Conservation (phyloP, 2,329 filamentous ascomycete species). For the Pseudogymnoascus sp. region DNA sequence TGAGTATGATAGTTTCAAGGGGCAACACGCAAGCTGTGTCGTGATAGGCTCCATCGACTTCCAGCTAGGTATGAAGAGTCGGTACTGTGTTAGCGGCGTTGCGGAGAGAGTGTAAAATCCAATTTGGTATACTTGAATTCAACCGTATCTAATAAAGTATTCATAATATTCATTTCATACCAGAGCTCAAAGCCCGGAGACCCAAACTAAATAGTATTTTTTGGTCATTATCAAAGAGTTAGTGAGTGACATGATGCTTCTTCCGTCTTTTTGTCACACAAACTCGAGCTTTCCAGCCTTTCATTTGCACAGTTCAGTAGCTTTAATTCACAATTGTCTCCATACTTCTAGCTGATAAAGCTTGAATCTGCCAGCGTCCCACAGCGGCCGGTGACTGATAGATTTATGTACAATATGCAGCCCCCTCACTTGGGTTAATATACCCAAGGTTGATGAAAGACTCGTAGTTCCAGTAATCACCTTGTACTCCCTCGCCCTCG, state of each 20-base stretch:
- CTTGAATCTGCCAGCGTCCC: background rate
- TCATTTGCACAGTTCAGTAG: background rate
- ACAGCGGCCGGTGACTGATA: background rate
- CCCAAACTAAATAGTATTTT: background rate
- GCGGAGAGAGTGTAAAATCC: background rate
- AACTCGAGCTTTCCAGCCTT: background rate
- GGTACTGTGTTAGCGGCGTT: background rate
- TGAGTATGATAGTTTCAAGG: background rate
- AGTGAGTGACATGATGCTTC: background rate
- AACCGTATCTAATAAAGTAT: background rate
- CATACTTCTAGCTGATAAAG: background rate
- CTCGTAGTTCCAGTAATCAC: slow-evolving; percentile 14
- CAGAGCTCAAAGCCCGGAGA: background rate
- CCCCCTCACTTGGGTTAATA: background rate
- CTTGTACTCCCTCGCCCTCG: slow-evolving; percentile 14
- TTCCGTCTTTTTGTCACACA: background rate
- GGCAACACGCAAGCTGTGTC: background rate
- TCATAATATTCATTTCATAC: background rate
- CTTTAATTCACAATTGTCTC: background rate
- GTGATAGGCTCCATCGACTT: background rate
- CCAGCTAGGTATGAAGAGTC: background rate
- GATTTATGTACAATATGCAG: background rate
- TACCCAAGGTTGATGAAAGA: background rate
- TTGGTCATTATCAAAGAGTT: background rate
- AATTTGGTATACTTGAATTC: background rate